Base-by-base conservation (phyloP, 176 grass and related monocot species). In the Metroxylon sagu region DNA sequence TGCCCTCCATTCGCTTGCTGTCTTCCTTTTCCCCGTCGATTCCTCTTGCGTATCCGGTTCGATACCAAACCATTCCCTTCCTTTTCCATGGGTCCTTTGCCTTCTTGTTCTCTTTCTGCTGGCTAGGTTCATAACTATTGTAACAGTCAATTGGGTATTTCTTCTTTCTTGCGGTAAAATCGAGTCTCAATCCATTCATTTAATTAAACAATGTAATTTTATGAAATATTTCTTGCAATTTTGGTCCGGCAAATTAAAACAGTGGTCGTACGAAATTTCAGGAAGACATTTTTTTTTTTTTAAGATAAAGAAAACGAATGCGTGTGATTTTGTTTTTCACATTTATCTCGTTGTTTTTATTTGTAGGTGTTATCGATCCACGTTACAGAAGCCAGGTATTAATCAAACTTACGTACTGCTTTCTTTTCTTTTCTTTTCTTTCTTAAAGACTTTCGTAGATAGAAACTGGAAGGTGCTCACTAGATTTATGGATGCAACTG, bases 321-420 rank as follows among this genome's bases (percentile, higher is more conserved):
- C 7, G 7, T 43, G 8, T 43, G 35, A 3, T 43, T 43, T 43
- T 14, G 7, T 2, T 43, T 43, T 12, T 43, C 35, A 12, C 35
- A 43, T 14, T 43, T 14, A 43, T 43, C 35, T 43, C 8, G 35
- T 43, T 43, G 35, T 14, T 43, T 43, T 12, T 21, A 56, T 70
- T 29, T 73, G 51, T 65, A 95, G 91, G 68, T 82, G 62, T 66
- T 16, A 55, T 90, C 59, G 80, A 79, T 79, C 71, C 81, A 66
- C 70, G 74, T 53, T 84, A 80, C 58, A 84, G 77, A 68, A 81
- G 63, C 48, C 74, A 95, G 77, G 91, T 95, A 79, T 83, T 57
- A 23, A 31, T 59, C 2, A 48, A 1, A 14, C 3, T 29, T 26
- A 29, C 3, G 4, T 63, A 53, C 16, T 26, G 14, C 35, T 23